Evolutionary conservation across 768 basidiomycete genomes (phyloP), one percentile per base, ranked within the genome.

Genomic region (Rhodotorula babjevae): DNA sequence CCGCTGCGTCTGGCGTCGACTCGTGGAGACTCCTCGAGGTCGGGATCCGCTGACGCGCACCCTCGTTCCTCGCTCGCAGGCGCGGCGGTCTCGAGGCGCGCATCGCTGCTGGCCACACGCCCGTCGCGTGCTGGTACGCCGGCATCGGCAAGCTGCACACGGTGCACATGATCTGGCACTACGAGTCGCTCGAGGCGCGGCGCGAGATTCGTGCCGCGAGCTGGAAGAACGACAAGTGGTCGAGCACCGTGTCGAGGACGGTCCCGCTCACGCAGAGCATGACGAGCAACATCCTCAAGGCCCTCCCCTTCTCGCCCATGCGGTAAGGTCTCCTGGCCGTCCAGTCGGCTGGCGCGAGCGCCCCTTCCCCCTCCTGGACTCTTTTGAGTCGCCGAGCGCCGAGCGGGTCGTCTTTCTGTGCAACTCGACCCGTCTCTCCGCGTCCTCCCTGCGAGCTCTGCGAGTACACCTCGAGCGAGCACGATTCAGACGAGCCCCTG

Each of bases 141-240:
- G 52, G 50, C 31, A 80, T 82, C 33, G 82, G 82, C 10, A 77
- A 79, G 44, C 76, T 85, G 18, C 84, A 85, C 76, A 81, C 83
- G 70, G 95, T 96, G 15, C 91, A 97, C 58, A 95, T 97, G 82
- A 86, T 97, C 83, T 98, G 95, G 95, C 94, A 97, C 82, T 95
- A 95, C 80, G 88, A 88, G 91, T 92, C 78, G 80, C 88, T 85
- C 49, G 72, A 72, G 44, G 55, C 71, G 23, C 69, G 59, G 61
- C 15, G 36, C 80, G 88, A 88, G 91, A 92, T 78, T 80, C 89
- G 85, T 2, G 46, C 49, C 10, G 33, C n/a, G 65, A 59, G 57
- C 57, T 66, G 65, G 65, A 11, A 36, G 33, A 31, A 59, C 46
- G 57, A 66, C 18, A 29, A 25, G 47, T 66, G 65, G 72, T 61